Evolutionary conservation across 1,284 basidiomycete genomes (phyloP).

Genomic region (Rugosomyces carneus): DNA sequence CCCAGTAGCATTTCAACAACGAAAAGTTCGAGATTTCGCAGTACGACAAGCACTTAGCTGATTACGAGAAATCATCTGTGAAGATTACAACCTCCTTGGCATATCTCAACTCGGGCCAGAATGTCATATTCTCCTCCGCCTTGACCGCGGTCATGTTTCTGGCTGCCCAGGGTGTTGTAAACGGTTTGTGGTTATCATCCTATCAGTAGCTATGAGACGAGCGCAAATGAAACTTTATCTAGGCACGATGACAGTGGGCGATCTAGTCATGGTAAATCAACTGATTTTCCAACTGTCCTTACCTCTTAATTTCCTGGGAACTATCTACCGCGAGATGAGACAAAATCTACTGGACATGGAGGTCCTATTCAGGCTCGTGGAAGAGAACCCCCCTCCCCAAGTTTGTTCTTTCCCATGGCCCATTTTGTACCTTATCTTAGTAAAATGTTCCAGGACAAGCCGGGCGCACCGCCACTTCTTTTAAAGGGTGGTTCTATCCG

Average conservation of each 20-base stretch:
- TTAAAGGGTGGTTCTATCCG: constrained; percentile 83
- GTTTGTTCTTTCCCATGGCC: constrained; percentile 32
- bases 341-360: constrained; percentile 98
- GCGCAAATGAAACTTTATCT: not conserved
- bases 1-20: constrained; percentile 89
- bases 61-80: constrained; percentile 89
- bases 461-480: constrained; percentile 60
- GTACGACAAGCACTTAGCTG: constrained; percentile 85
- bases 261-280: constrained; percentile 98
- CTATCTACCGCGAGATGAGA: constrained; percentile 93
- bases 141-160: constrained; percentile 95
- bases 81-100: constrained; percentile 95
- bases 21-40: constrained; percentile 87
- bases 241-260: constrained; percentile 98
- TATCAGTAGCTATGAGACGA: not conserved
- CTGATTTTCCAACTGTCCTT: constrained; percentile 97
- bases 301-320: constrained; percentile 94
- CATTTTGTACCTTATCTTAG: not conserved
- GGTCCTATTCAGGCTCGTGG: constrained; percentile 87
- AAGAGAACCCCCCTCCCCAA: constrained; percentile 70
- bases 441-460: constrained; percentile 47
- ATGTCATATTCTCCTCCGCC: constrained; percentile 90
- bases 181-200: constrained; percentile 45
- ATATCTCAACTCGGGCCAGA: constrained; percentile 93
- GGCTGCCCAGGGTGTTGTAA: constrained; percentile 89